Base-by-base conservation (phyloP, 2,329 filamentous ascomycete species). In the Colletotrichum siamense region DNA sequence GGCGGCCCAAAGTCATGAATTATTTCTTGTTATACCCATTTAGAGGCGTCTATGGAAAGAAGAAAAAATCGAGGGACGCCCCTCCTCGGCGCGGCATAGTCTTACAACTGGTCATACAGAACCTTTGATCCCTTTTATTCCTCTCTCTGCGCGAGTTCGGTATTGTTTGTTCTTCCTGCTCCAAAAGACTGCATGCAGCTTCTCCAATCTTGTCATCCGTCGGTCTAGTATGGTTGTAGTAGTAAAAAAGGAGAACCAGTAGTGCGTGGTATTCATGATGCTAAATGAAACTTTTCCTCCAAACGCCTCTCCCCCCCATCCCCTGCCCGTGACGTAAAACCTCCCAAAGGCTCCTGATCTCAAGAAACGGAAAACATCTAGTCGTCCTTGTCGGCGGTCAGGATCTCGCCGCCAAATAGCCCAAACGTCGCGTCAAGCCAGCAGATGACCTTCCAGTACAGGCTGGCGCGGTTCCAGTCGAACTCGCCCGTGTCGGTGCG, bases 401-500 rank as follows among this genome's bases (percentile, higher is more conserved):
- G 86, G 71, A 93, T 89, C 79, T 92, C 91, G 26, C 91, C 88
- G 57, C 88, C 88, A 81, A 93, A 93, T 52, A 93, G 85, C 6
- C 88, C 85, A 80, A 93, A 92, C 70, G 87, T 88, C 22, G 86
- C 85, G 80, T 93, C 92, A 28, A 94, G 85, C 86, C 88, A 92
- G 86, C 90, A 94, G 79, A 94, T 91, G 59, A 93, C 81, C 83
- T 91, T 91, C 92, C 92, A 94, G 85, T 94, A 94, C 77, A 94
- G 83, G 76, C 91, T 93, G 13, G 92, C 92, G 62, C 86, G 86
- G 57, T 91, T 91, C 88, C 93, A 94, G 84, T 98, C 96, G 80
- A 98, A 96, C 57, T 92, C 92, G 73, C 95, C 95, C 59, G 90
- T 88, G 69, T 95, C 94, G 69, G 90, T 93, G 57, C 94, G 89